Evolutionary conservation across 2,329 filamentous ascomycete genomes (phyloP), one percentile per base, ranked within the genome.

Genomic region (Pezicula radicicola): DNA sequence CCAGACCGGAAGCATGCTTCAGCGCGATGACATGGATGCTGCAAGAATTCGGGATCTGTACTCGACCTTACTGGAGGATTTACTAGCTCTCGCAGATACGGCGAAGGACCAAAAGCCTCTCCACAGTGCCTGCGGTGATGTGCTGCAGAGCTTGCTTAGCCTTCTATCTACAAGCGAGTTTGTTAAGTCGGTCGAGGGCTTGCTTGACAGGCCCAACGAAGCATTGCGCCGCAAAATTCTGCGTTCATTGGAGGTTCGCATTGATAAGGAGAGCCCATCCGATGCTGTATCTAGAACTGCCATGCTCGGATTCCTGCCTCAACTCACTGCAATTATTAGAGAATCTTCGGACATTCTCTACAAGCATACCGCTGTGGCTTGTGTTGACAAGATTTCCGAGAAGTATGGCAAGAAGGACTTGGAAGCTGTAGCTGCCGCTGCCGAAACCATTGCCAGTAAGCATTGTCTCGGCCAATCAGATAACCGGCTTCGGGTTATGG

Each of bases 401-500:
- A 93, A 93, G 68, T 97, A 96, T 67, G 95, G 94, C 60, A 95
- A 94, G 75, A 95, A 92, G 68, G 89, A 96, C 63, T 78, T 88
- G 1, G 83, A 88, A 59, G 85, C 84, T 42, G 88, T 96, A 42
- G 78, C 88, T 25, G 81, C 81, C 4, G 88, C 91, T 5, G 90
- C 91, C 4, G 77, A 84, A 53, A 87, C 87, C 1, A 87, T 99
- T 61, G 85, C 89, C 36, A 85, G 91, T 40, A 75, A 84, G 50
- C 77, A 88, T 57, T 93, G 90, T 57, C 79, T 97, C 46, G 89
- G 88, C 36, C 86, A 88, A 66, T 70, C 78, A 12, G 88, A 96
- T 62, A 75, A 80, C 58, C 82, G 83, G 25, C 80, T 97, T 45
- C 86, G 87, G 39, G 80, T 93, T 54, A 88, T 95, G 76, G 89